A percentile compares a stretch with the other conserved stretches of the same genome.
These are phyloP conservation scores for Ogataea degrootiae DNA, from an alignment of 805 yeast genomes.

Conservation along the genomic window DNA sequence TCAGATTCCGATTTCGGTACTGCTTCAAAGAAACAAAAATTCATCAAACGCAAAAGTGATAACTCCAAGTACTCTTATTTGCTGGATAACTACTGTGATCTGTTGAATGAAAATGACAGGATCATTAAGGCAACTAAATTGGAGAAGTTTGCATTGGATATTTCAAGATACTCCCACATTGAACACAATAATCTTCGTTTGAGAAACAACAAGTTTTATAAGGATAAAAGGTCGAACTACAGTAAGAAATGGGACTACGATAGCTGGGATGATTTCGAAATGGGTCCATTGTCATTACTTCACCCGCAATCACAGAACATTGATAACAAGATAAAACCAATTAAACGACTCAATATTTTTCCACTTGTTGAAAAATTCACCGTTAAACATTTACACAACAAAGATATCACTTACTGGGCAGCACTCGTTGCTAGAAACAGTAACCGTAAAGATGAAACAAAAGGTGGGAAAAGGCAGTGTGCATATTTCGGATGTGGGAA, in stretches of 20 bases:
- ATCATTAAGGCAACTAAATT: conserved; percentile 23
- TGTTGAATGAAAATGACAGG: conserved; percentile 19
- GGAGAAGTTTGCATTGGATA: conserved; percentile 25
- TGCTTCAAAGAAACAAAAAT: conserved; percentile 7
- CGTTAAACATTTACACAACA: conserved; percentile 52
- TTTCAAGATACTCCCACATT: conserved; percentile 25
- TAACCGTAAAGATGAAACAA: conserved; percentile 80
- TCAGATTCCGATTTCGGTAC: too few species aligned
- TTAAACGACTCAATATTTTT: conserved; percentile 61
- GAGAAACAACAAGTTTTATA: conserved; percentile 24
- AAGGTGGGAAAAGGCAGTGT: conserved; percentile 91
- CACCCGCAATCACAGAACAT: conserved; percentile 18
- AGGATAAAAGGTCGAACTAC: conserved; percentile 21
- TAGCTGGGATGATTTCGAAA: conserved; percentile 32
- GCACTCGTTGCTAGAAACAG: conserved; percentile 97
- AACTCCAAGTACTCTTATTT: conserved; percentile 15
- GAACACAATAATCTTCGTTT: conserved; percentile 24
- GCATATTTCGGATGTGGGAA: conserved; percentile 89
- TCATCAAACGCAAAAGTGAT: conserved; percentile 5
- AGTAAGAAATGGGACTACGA: conserved; percentile 41
- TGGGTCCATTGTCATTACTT: conserved; percentile 20
- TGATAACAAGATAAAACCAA: conserved; percentile 34
- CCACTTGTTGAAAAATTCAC: conserved; percentile 93
- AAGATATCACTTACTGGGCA: conserved; percentile 92
- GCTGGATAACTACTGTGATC: conserved; percentile 16